Base-by-base conservation (phyloP, 805 yeast genomes). In the Spencermartinsiella europaea region DNA sequence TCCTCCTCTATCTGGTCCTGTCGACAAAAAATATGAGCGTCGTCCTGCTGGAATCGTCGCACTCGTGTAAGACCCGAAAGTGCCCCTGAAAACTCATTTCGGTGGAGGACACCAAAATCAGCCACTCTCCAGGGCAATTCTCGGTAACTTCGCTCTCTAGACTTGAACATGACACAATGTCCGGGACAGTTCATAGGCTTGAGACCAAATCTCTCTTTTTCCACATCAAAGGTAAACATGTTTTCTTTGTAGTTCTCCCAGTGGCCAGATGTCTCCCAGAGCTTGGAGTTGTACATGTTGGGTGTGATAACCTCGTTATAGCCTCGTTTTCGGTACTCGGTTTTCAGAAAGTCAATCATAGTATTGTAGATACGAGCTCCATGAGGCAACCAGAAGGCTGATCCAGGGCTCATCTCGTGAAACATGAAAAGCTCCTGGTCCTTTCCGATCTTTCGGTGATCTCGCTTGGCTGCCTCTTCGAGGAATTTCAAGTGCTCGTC, bases 61-160 rank as follows among this genome's bases (percentile, higher is more conserved):
- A 93, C 98, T 73, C 99, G 85, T 47, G 99, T 93, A 67, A 91
- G 80, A 42, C 93, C 93, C 36, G 96, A 81, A 56, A 91, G 75
- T 10, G 98, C 97, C 70, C 98, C 98, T 36, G 93, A 81, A 59
- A 84, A 86, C 70, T 91, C 99, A 68, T 91, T 91, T 76, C 99
- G 83, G 74, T 91, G 99, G 57, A 91, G 77, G 45, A 91, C 97
- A 70, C 97, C 96, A 56, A 90, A 90, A 69, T 91, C 99, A 49
- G 98, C 96, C 71, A 88, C 95, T 76, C 99, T 85, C 95, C 95
- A 85, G 62, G 99, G 99, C 67, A 91, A 75, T 70, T 93, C 98
- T 66, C 96, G 79, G 73, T 93, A 91, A 2, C 96, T 88, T 70
- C 97, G 83, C 68, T 90, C 96, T 66, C 95, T 81, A 42, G 89